These are phyloP conservation scores for Fusarium cyanostomum DNA, from an alignment of 2,329 filamentous ascomycete genomes.

Conservation along the genomic window DNA sequence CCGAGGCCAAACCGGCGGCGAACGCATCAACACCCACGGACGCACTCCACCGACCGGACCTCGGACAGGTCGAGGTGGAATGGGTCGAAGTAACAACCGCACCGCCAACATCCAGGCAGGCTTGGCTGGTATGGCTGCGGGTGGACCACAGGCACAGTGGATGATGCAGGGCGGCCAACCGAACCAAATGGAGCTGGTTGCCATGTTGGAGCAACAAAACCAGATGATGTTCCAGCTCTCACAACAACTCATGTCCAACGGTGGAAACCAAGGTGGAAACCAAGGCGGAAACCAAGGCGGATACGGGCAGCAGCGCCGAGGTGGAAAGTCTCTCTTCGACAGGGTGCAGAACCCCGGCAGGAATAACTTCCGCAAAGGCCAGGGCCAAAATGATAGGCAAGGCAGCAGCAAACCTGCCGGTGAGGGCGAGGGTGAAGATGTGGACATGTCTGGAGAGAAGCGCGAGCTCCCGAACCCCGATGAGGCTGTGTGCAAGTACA, in stretches of 20 bases:
- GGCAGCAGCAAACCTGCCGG: constrained; percentile 49
- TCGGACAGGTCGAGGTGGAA: constrained; percentile 62
- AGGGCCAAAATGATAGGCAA: constrained; percentile 53
- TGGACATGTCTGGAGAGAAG: constrained; percentile 67
- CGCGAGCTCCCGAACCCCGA: constrained; percentile 66
- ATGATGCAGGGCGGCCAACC: constrained; percentile 59
- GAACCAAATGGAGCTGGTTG: constrained; percentile 69
- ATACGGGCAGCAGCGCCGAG: constrained; percentile 48
- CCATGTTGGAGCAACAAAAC: constrained; percentile 87
- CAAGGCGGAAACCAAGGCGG: constrained; percentile 57
- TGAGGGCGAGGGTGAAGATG: constrained; percentile 64
- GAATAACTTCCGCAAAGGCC: constrained; percentile 62
- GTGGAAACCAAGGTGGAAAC: constrained; percentile 56
- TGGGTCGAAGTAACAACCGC: constrained; percentile 61
- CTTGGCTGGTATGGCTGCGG: constrained; percentile 56
- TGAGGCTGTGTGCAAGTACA: constrained; percentile 86
- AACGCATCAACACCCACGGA: constrained; percentile 82
- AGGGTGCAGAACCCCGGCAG: constrained; percentile 68
- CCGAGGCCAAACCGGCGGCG: constrained; percentile 74
- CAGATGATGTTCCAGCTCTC: constrained; percentile 84
- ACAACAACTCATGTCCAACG: constrained; percentile 67
- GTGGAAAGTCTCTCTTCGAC: constrained; percentile 76
- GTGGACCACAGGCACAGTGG: constrained; percentile 52
- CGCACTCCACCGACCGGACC: constrained; percentile 78
- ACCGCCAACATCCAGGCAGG: constrained; percentile 61